A percentile compares a stretch with the other conserved stretches of the same genome.
Conservation (phyloP, 805 yeast species). For the Hemisphaericaspora nanyangensis region DNA sequence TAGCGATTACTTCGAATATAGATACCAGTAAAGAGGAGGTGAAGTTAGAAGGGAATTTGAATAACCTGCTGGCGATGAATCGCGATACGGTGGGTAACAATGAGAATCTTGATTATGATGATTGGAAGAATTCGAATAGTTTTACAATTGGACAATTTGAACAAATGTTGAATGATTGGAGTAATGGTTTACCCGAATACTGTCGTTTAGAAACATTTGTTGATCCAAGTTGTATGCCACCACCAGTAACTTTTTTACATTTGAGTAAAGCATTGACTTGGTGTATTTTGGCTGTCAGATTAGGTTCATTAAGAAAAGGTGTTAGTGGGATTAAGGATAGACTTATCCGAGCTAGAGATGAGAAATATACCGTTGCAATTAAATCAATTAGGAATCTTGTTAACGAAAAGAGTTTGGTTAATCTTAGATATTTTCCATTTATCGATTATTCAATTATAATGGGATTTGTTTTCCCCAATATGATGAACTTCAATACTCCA, state of each 20-base stretch:
- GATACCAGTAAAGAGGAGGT: constrained; percentile 11
- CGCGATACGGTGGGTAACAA: no score
- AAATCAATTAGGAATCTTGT: constrained; percentile 9
- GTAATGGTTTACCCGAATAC: constrained; percentile 11
- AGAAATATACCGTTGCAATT: constrained; percentile 13
- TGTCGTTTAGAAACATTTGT: constrained; percentile 11
- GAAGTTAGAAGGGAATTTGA: not conserved
- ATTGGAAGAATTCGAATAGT: constrained; percentile 5
- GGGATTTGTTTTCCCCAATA: constrained; percentile 15
- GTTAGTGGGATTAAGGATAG: constrained; percentile 1
- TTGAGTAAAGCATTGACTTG: constrained; percentile 13
- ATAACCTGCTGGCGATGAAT: no score
- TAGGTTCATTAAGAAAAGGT: constrained; percentile 7
- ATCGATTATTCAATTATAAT: constrained; percentile 15
- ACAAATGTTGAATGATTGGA: constrained; percentile 8
- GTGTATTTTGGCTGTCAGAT: constrained; percentile 17
- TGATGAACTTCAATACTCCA: constrained; percentile 12
- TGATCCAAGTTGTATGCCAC: constrained; percentile 7
- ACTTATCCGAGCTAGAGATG: constrained; percentile 9
- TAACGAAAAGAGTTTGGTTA: constrained; percentile 3
- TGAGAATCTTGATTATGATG: constrained; percentile 2
- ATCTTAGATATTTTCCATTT: constrained; percentile 13
- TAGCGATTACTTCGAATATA: constrained; percentile 18
- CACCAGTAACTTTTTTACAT: constrained; percentile 16
- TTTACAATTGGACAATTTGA: constrained; percentile 12